Evolutionary conservation across 2,329 filamentous ascomycete species (phyloP), one percentile per base, ranked within the genome.

Genomic region (Botrytis squamosa): DNA sequence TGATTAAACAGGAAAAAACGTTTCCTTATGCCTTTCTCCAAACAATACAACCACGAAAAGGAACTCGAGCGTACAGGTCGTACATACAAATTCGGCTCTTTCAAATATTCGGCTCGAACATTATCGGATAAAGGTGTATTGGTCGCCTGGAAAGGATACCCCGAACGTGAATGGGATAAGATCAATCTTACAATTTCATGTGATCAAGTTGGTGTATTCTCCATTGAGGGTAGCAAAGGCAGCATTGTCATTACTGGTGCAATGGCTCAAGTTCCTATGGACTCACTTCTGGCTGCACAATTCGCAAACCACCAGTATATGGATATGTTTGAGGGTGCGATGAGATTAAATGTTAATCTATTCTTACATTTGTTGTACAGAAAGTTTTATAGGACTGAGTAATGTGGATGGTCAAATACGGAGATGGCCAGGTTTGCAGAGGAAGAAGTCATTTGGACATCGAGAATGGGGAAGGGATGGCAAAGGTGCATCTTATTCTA

Each of bases 221-320:
- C 92, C 77, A 89, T 99, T 76, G 96, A 99, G 82, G 96, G 95
- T 29, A 94, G 90, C 77, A 92, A 92, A 72, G 95, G 96, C 33
- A 93, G 93, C 81, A 97, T 98, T 85, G 96, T 98, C 88, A 94
- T 99, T 70, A 95, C 96, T 0, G 96, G 96, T 7, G 96, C 95
- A 10, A 97, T 92, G 81, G 94, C 94, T 10, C 88, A 94, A 78
- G 89, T 99, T 60, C 91, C 95, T 44, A 91, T 99, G 80, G 96
- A 99, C 81, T 95, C 98, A 80, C 86, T 99, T 76, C 86, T 99
- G 80, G 94, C 98, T 84, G 95, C 96, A 70, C 97, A 99, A 84
- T 99, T 98, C 82, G 96, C 98, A 83, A 94, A 96, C 78, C 93
- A 94, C 79, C 94, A 98, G 84, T 97, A 97, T 82, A 95, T 98